These are phyloP conservation scores for Lasiodiplodia hormozganensis DNA, from an alignment of 2,329 filamentous ascomycete species.

Conservation along the genomic window DNA sequence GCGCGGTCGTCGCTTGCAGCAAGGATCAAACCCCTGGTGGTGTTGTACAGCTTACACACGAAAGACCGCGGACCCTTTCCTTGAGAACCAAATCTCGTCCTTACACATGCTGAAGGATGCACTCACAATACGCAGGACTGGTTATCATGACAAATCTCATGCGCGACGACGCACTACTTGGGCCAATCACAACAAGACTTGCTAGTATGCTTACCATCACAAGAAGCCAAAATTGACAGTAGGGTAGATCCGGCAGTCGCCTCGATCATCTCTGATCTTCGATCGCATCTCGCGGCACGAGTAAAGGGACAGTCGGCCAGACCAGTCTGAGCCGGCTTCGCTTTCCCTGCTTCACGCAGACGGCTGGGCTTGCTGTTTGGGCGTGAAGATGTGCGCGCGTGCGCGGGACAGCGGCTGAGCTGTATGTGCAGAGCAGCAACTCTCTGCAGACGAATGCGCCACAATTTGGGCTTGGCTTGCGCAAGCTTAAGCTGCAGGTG, in stretches of 20 bases:
- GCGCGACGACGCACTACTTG: too few relatives aligned
- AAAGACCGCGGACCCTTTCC: too few relatives aligned
- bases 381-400: neutral
- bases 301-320: neutral
- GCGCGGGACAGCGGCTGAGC: neutral
- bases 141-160: too few relatives aligned
- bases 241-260: neutral
- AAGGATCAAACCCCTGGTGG: too few relatives aligned
- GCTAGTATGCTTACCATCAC: too few relatives aligned
- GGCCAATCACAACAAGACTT: too few relatives aligned
- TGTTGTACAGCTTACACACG: too few relatives aligned
- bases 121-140: too few relatives aligned
- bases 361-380: neutral
- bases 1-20: too few relatives aligned
- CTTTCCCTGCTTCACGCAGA: neutral
- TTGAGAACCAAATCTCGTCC: too few relatives aligned
- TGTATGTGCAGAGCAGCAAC: neutral
- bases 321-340: neutral
- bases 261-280: neutral
- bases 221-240: too few relatives aligned
- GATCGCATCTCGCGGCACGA: neutral
- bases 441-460: neutral
- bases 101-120: too few relatives aligned
- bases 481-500: conserved; percentile 3
- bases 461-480: neutral